Percentiles rank a stretch among this genome's conserved stretches.
Evolutionary conservation across 2,329 filamentous ascomycete genomes (phyloP).

Genomic region (Stagonosporopsis tanaceti): DNA sequence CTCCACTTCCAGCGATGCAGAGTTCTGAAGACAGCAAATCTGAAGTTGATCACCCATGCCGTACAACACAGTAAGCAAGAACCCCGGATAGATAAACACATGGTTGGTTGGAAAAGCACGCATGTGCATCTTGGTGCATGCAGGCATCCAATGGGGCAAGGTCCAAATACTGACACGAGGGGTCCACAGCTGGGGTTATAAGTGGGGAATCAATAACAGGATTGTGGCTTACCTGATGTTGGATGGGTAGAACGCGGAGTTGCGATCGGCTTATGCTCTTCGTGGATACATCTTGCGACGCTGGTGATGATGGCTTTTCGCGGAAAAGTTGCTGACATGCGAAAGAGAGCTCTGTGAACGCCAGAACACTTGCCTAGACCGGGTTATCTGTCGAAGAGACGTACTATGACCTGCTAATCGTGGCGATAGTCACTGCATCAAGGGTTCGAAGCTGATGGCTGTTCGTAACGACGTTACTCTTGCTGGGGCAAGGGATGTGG

Average conservation of each 20-base stretch:
- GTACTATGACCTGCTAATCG: no score
- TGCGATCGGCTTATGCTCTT: neutral
- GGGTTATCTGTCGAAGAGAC: no score
- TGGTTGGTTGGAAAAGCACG: neutral
- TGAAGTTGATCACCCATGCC: neutral
- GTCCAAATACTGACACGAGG: neutral
- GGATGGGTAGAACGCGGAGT: neutral
- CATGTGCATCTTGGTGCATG: neutral
- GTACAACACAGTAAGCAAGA: neutral
- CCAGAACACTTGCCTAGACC: no score
- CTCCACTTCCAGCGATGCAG: neutral
- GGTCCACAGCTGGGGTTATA: neutral
- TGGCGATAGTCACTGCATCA: no score
- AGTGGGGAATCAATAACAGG: neutral
- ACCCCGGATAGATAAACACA: neutral
- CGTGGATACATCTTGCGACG: neutral
- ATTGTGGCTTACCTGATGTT: neutral
- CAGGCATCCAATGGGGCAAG: neutral
- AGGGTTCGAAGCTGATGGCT: no score
- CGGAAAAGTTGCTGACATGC: no score
- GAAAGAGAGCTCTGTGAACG: no score
- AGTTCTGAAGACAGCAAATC: neutral
- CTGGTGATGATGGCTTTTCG: neutral
- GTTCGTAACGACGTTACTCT: neutral
- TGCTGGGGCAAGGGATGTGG: no score